A percentile compares a stretch with the other conserved stretches of the same genome.
phyloP scores from a whole-genome alignment of 805 yeast genomes.

The Wickerhamomyces bisporus region DNA sequence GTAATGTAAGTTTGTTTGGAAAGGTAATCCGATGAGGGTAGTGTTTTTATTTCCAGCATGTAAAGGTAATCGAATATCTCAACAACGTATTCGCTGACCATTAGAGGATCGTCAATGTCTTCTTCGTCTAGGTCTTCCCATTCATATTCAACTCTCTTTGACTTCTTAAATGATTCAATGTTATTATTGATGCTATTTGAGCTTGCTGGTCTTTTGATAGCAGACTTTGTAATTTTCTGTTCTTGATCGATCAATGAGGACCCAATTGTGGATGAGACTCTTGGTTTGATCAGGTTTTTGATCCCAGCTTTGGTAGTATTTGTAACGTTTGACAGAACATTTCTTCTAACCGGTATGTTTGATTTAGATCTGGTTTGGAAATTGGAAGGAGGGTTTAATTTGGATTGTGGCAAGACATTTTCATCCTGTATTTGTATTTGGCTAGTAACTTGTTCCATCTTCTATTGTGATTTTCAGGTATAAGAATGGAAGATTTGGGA shows the following conservation, averaged over 20 bases:
- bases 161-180: conserved; percentile 12
- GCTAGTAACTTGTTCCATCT: conserved; percentile 9
- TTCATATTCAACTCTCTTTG: conserved; percentile 28
- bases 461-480: not conserved
- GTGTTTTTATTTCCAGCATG: conserved; percentile 63
- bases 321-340: conserved; percentile 24
- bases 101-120: conserved; percentile 74
- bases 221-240: conserved; percentile 42
- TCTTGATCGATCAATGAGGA: conserved; percentile 12
- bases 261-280: not conserved
- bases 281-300: not conserved
- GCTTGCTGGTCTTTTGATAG: conserved; percentile 39
- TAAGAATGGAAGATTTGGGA: too few species aligned
- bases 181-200: conserved; percentile 11
- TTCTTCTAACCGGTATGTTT: conserved; percentile 25
- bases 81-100: conserved; percentile 89
- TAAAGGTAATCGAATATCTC: conserved; percentile 82
- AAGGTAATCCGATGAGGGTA: conserved; percentile 45
- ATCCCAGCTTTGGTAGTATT: conserved; percentile 22
- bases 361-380: conserved; percentile 11
- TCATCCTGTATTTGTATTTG: conserved; percentile 17
- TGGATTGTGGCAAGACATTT: conserved; percentile 12
- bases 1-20: conserved; percentile 38
- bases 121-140: conserved; percentile 81
- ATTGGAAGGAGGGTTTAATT: conserved; percentile 2